Base-by-base conservation (phyloP, 495 filamentous ascomycete species). In the Neurospora cerealis region DNA sequence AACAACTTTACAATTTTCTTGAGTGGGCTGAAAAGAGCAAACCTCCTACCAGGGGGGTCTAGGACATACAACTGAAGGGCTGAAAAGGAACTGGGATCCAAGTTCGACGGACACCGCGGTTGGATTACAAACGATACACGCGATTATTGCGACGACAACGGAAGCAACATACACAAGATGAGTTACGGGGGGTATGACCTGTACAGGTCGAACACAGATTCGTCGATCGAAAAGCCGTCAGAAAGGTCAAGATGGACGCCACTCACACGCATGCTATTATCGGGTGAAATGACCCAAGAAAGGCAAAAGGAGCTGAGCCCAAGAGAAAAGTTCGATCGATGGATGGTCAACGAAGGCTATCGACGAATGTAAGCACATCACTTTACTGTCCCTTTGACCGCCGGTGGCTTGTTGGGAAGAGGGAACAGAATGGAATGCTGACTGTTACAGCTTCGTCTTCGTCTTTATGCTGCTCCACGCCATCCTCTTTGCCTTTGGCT, bases 301-400 rank as follows among this genome's bases (percentile, higher is more conserved):
- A 83, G 81, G 76, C 88, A 89, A 75, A 89, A 87, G 77, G 86
- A 88, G 39, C 81, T 93, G 76, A 88, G 82, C 69, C 79, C 82
- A 72, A 77, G 83, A 72, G 84, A 88, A 76, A 87, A 84, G 75
- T 85, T 86, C 73, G 84, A 86, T 69, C 78, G 83, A 77, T 92
- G 90, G 91, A 92, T 93, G 90, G 90, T 93, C 70, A 92, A 93
- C 79, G 91, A 93, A 79, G 92, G 91, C 75, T 92, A 91, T 79
- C 85, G 91, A 74, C 85, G 89, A 87, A 87, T 94, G 88, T 92
- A 83, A 71, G 88, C 84, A 32, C 38, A 66, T 6, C 24, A 17
- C 1, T 19, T 37, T 69, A 24, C 66, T 4, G 9, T 44, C 72
- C 32, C 34, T 19, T 32, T 9, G 48, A 21, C 48, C n/a, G 71